phyloP scores from a whole-genome alignment of 257 asterid genomes.

The Oldenlandia corymbosa region DNA sequence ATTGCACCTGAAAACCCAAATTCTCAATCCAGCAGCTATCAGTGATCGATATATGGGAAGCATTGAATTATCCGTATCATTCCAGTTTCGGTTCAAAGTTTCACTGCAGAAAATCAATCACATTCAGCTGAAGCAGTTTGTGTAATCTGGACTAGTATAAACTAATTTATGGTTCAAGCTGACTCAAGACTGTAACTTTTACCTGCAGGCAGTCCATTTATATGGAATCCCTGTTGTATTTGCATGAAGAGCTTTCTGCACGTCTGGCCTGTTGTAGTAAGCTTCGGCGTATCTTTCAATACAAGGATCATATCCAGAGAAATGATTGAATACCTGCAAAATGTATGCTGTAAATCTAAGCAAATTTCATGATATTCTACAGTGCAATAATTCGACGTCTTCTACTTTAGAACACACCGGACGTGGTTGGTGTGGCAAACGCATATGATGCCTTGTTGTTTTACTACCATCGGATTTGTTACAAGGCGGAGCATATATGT shows the following conservation, averaged over 20 bases:
- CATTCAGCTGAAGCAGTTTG: neutral
- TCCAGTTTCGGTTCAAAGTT: constrained; percentile 84
- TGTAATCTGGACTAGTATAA: neutral
- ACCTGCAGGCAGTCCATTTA: constrained; percentile 99
- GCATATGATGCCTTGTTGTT: constrained; percentile 54
- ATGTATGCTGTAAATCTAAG: no score
- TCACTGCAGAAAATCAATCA: constrained; percentile 40
- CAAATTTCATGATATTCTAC: no score
- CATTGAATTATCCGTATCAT: constrained; percentile 73
- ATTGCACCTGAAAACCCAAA: constrained; percentile 86
- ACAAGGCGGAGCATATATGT: constrained; percentile 87
- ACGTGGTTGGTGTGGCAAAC: constrained; percentile 66
- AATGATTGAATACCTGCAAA: constrained; percentile 28
- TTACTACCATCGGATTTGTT: constrained; percentile 53
- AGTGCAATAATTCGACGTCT: neutral
- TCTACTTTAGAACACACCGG: neutral
- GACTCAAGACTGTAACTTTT: neutral
- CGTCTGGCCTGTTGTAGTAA: constrained; percentile 80
- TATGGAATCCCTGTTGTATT: constrained; percentile 64
- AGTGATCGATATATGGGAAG: constrained; percentile 72
- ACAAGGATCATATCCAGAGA: constrained; percentile 89
- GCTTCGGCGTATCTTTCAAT: constrained; percentile 81
- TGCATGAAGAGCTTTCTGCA: constrained; percentile 88
- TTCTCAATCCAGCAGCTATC: constrained; percentile 77
- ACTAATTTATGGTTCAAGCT: neutral